Base-by-base conservation (phyloP, 257 asterid genomes). In the Dorcoceras hygrometricum region DNA sequence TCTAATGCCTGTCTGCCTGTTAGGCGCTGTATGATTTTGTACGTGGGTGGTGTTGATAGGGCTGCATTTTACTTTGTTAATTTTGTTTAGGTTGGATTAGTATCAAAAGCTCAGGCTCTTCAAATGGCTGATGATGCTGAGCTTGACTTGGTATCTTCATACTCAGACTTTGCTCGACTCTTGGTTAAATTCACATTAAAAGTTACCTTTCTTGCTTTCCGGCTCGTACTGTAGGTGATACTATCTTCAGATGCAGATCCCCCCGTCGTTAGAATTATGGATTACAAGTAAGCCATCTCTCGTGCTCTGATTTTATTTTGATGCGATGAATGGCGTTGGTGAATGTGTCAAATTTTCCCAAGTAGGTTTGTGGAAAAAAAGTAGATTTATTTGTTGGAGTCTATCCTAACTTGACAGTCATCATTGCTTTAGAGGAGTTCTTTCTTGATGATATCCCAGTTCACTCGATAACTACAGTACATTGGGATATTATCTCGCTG, bases 161-260 rank as follows among this genome's bases (percentile, higher is more conserved):
- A 43, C 51, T 14, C 3, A 14, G 19, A 14, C 5, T 43, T 3
- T 43, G 51, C 10, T 43, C 6, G n/a, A 8, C 18, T 36, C 2
- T 36, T 36, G 51, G 19, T 43, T 14, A 43, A 14, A 14, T 43
- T 43, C 2, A 67, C 54, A 66, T 39, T 65, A 39, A 62, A 36
- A 50, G 72, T 66, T 25, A 68, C 61, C 25, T 54, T 29, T 32
- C 36, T 27, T 79, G 59, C 71, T 23, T 28, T 63, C 23, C 62
- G 55, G 18, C 2, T 60, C 73, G 69, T 62, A 28, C 66, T 62
- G 67, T 77, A 94, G 99, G 99, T 94, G 76, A 87, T 94, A 77
- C 73, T 90, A 79, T 87, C 98, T 72, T 96, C 96, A 50, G 99
- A 90, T 34, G 93, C 98, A 63, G 96, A 90, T 14, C 98, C 99